These are phyloP conservation scores for Toxicodendron radicans DNA, from an alignment of 345 rosid species.

Conservation along the genomic window DNA sequence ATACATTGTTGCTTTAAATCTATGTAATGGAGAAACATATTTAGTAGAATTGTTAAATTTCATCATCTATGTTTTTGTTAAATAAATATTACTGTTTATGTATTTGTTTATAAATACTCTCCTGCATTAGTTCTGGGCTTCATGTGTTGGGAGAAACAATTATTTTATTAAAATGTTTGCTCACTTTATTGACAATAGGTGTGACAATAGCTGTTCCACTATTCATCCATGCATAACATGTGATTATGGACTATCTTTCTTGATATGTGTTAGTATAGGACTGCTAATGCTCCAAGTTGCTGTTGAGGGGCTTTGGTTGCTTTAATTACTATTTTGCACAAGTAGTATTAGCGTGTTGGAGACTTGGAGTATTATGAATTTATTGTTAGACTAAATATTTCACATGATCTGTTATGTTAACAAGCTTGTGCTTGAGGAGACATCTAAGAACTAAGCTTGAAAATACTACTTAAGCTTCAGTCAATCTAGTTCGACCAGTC, in stretches of 20 bases:
- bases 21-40: too few species aligned
- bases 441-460: background rate
- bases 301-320: background rate
- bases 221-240: background rate
- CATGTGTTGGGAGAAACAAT: background rate
- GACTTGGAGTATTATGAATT: background rate
- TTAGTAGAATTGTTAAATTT: too few species aligned
- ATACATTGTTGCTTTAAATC: too few species aligned
- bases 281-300: background rate
- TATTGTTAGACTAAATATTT: background rate
- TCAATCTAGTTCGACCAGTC: background rate
- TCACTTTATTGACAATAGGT: background rate
- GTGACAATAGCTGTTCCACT: background rate
- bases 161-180: background rate
- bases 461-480: conserved; percentile 5
- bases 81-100: too few species aligned
- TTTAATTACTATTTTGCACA: background rate
- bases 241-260: background rate
- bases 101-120: background rate
- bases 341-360: background rate
- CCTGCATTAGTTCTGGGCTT: background rate
- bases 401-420: background rate
- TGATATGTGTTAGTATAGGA: background rate
- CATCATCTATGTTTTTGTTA: too few species aligned
- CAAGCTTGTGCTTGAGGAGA: conserved; percentile 4